phyloP scores from a whole-genome alignment of 2,329 filamentous ascomycete species.

The Aspergillus costaricaensis region DNA sequence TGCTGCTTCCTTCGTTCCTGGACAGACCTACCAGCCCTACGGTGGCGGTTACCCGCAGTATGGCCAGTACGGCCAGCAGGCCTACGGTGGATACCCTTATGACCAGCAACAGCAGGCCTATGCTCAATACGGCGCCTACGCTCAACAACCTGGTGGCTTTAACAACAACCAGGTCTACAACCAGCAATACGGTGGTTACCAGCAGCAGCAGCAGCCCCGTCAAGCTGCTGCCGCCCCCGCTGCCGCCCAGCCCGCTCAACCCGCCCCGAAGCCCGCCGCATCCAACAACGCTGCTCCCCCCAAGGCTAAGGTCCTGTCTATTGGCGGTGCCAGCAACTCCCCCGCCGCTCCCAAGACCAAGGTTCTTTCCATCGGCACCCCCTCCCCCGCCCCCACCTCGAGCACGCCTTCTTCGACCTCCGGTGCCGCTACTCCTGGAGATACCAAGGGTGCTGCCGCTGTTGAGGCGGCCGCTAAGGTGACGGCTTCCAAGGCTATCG shows the following conservation, averaged over 20 bases:
- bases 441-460: constrained; percentile 50
- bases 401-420: constrained; percentile 45
- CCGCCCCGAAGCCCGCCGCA: constrained; percentile 53
- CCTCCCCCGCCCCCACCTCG: constrained; percentile 34
- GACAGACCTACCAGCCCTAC: constrained; percentile 66
- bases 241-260: constrained; percentile 44
- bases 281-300: constrained; percentile 44
- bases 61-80: constrained; percentile 54
- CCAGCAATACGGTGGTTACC: constrained; percentile 41
- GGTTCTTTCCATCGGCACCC: constrained; percentile 72
- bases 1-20: constrained; percentile 71
- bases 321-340: constrained; percentile 55
- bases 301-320: constrained; percentile 63
- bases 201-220: constrained; percentile 45
- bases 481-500: constrained; percentile 84
- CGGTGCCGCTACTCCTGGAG: constrained; percentile 53
- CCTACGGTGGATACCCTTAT: constrained; percentile 53
- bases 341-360: constrained; percentile 62
- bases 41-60: constrained; percentile 52
- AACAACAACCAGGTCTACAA: constrained; percentile 52
- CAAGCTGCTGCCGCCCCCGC: constrained; percentile 52
- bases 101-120: constrained; percentile 48
- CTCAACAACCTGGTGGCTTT: constrained; percentile 41
- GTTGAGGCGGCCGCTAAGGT: constrained; percentile 75
- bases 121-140: constrained; percentile 48